Percentiles rank a stretch among this genome's conserved stretches.
phyloP scores from a whole-genome alignment of 495 filamentous ascomycete species.

The Physcia stellaris region DNA sequence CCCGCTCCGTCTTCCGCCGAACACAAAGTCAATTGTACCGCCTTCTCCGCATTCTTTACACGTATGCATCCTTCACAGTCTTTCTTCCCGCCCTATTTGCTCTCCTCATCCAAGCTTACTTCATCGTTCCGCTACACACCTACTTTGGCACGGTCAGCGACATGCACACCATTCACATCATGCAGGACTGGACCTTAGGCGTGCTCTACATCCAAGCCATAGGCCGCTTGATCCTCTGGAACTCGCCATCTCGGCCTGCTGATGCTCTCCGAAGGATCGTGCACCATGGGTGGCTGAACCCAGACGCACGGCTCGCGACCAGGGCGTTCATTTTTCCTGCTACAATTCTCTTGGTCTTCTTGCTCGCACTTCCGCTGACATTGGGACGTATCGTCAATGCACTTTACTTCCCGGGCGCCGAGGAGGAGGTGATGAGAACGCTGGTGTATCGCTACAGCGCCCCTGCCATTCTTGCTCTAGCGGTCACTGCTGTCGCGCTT shows the following conservation, averaged over 20 bases:
- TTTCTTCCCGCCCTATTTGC: conserved; percentile 76
- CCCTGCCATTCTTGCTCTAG: conserved; percentile 40
- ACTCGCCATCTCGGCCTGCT: conserved; percentile 52
- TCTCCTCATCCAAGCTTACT: conserved; percentile 71
- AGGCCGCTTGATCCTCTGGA: conserved; percentile 52
- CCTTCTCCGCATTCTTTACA: conserved; percentile 45
- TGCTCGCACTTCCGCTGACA: conserved; percentile 44
- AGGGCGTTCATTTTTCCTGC: conserved; percentile 70
- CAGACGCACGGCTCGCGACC: conserved; percentile 65
- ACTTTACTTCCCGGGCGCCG: conserved; percentile 24
- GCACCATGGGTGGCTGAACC: conserved; percentile 66
- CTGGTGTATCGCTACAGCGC: conserved; percentile 63
- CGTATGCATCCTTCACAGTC: conserved; percentile 54
- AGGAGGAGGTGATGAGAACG: conserved; percentile 31
- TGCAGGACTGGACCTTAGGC: conserved; percentile 90
- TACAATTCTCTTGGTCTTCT: conserved; percentile 37
- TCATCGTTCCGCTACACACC: conserved; percentile 79
- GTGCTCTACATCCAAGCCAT: conserved; percentile 83
- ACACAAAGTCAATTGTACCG: conserved; percentile 9
- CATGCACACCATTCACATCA: conserved; percentile 65
- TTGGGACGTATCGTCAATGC: conserved; percentile 32
- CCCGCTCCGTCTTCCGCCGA: conserved; percentile 6
- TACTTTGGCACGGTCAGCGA: conserved; percentile 37
- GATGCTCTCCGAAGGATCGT: conserved; percentile 62
- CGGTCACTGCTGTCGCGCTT: conserved; percentile 25